Evolutionary conservation across 106 monocot species (phyloP).

Genomic region (Narthecium ossifragum): DNA sequence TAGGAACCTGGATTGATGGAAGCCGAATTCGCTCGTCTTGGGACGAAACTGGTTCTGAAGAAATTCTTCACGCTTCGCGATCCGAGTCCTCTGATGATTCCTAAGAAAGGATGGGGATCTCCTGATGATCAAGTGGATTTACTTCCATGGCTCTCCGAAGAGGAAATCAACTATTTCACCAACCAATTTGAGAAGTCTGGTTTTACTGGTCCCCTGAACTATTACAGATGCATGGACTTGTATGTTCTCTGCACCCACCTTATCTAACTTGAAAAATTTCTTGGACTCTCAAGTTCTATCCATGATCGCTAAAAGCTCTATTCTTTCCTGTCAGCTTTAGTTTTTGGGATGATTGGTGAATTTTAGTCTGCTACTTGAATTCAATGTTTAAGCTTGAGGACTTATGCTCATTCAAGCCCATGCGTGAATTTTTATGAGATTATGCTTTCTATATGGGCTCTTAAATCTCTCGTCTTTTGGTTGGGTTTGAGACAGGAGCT

Average conservation of each 20-base stretch:
- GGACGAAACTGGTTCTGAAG: constrained; percentile 11
- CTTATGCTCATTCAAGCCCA: no score
- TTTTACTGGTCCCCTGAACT: constrained; percentile 37
- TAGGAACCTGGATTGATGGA: constrained; percentile 25
- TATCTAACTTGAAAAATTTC: no score
- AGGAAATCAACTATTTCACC: constrained; percentile 22
- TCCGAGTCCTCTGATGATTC: constrained; percentile 17
- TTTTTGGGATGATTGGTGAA: no score
- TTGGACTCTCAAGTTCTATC: no score
- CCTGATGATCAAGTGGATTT: constrained; percentile 14
- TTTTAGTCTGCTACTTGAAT: no score
- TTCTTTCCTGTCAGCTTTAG: no score
- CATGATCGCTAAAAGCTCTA: no score
- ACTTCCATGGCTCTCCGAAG: constrained; percentile 34
- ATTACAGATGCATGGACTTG: constrained; percentile 30
- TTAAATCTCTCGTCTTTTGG: no score
- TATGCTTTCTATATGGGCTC: no score
- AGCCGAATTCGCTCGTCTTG: constrained; percentile 25
- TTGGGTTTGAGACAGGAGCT: constrained; percentile 8
- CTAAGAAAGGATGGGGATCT: constrained; percentile 19
- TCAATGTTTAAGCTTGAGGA: no score
- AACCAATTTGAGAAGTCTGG: constrained; percentile 29
- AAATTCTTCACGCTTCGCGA: constrained; percentile 17
- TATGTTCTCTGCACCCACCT: constrained; percentile 4
- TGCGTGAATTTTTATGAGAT: no score